A percentile compares a stretch with the other conserved stretches of the same genome.
phyloP scores from a whole-genome alignment of 768 basidiomycete species.

The Pholiota conissans region DNA sequence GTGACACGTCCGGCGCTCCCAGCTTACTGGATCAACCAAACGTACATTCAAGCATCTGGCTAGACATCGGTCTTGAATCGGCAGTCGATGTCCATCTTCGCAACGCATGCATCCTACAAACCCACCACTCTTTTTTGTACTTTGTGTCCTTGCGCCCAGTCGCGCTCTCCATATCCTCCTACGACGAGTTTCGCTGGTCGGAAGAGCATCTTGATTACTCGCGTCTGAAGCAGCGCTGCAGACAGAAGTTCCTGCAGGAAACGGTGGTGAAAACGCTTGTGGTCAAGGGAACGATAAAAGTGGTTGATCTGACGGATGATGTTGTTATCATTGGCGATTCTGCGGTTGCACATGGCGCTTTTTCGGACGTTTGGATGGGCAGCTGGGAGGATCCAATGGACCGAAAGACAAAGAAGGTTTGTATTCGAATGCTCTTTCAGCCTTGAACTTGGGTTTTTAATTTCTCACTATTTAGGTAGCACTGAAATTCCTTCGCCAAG shows the following conservation, averaged over 20 bases:
- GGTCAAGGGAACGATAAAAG: conserved; percentile 46
- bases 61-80: conserved; percentile 52
- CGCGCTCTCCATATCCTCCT: conserved; percentile 51
- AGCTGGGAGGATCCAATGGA: conserved; percentile 49
- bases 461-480: conserved; percentile 43
- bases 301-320: conserved; percentile 59
- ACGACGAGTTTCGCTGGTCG: conserved; percentile 59
- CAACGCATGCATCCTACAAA: conserved; percentile 58
- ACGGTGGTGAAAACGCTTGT: conserved; percentile 55
- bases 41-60: conserved; percentile 26
- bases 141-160: conserved; percentile 55
- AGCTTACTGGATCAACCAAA: conserved; percentile 14
- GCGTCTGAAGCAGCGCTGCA: conserved; percentile 53
- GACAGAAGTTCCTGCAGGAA: conserved; percentile 56
- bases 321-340: conserved; percentile 45
- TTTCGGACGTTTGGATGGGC: conserved; percentile 64
- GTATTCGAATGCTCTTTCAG: conserved; percentile 4
- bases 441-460: neutral
- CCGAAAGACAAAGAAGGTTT: conserved; percentile 34
- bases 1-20: conserved; percentile 5
- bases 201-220: conserved; percentile 56
- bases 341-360: conserved; percentile 54
- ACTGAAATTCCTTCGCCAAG: conserved; percentile 54
- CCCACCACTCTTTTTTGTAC: conserved; percentile 47
- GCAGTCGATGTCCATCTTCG: conserved; percentile 59